Base-by-base conservation (phyloP, 306 rosid species). In the Glycine latifolia region DNA sequence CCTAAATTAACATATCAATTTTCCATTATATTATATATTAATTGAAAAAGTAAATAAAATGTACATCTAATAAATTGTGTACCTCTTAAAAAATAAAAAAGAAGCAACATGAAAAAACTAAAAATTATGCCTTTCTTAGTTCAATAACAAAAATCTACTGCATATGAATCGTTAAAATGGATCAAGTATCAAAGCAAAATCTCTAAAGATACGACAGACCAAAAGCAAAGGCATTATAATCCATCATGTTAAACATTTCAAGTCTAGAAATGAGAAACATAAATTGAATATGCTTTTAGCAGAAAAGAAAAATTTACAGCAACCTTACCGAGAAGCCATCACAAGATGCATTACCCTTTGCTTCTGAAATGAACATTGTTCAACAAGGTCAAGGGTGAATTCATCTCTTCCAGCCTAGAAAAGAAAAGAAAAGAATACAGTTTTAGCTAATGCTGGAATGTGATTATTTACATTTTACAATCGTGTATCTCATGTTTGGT, bases 331-430 rank as follows among this genome's bases (percentile, higher is more conserved):
- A 86, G 97, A 95, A 85, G 97, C 43, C 95, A 95, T 88, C 81
- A 92, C 97, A 46, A 95, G 97, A 89, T 95, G 99, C 97, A 95
- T 88, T 77, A 93, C 92, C 70, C 86, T 90, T 82, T 95, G 97
- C 95, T 95, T 91, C 85, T 95, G 97, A 85, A 95, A 90, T 43
- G 97, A 91, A 83, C 97, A 93, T 58, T 95, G 97, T 80, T 95
- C 99, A 48, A 93, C 97, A 54, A 95, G 97, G 84, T 95, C 99
- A 79, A 95, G 97, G 46, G 97, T 93, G 85, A 95, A 93, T 80
- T 95, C 99, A 56, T 93, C 99, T 68, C 87, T 88, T 82, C 92
- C 99, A 50, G 82, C 97, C 97, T 95, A 69, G 46, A 60, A 66
- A 70, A 53, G 77, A 75, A 65, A 26, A 26, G 2, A 70, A 37